These are phyloP conservation scores for Cladophialophora carrionii DNA, from an alignment of 2,329 filamentous ascomycete genomes.

Conservation along the genomic window DNA sequence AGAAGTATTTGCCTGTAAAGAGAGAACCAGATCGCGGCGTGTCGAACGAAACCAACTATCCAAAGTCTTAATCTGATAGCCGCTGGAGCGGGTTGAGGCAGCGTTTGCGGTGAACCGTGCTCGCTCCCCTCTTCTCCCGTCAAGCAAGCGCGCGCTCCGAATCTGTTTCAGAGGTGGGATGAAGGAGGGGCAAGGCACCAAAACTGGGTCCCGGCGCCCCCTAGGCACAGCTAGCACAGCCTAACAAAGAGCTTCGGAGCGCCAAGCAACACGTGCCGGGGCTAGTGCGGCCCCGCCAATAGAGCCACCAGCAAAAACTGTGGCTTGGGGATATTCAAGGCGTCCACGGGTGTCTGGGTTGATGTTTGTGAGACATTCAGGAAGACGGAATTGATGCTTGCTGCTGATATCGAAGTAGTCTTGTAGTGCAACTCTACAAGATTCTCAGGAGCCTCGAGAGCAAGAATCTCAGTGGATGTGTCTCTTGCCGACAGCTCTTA, in stretches of 20 bases:
- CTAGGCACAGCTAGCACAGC: neutral
- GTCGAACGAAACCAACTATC: slow-evolving; percentile 3
- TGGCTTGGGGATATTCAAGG: slow-evolving; percentile 3
- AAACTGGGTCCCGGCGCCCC: neutral
- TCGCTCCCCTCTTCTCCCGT: neutral
- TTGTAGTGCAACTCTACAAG: neutral
- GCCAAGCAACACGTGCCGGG: slow-evolving; percentile 10
- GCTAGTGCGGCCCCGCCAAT: neutral
- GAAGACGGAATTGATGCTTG: neutral
- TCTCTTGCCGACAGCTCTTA: neutral
- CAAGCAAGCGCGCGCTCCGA: slow-evolving; percentile 18
- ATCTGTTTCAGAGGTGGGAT: slow-evolving; percentile 4
- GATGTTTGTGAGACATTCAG: neutral
- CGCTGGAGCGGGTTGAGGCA: slow-evolving; percentile 17
- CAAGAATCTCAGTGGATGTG: neutral
- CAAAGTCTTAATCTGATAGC: slow-evolving; percentile 12
- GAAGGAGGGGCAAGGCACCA: slow-evolving; percentile 12
- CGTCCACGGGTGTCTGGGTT: too few species aligned
- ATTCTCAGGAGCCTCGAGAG: neutral
- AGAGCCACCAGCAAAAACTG: slow-evolving; percentile 1
- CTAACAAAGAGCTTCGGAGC: slow-evolving; percentile 1
- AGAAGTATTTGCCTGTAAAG: slow-evolving; percentile 6
- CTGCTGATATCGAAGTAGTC: neutral
- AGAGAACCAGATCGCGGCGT: slow-evolving; percentile 8
- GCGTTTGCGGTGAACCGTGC: slow-evolving; percentile 5